phyloP scores from a whole-genome alignment of 1,284 basidiomycete species.

The Sanghuangporus sanghuang region DNA sequence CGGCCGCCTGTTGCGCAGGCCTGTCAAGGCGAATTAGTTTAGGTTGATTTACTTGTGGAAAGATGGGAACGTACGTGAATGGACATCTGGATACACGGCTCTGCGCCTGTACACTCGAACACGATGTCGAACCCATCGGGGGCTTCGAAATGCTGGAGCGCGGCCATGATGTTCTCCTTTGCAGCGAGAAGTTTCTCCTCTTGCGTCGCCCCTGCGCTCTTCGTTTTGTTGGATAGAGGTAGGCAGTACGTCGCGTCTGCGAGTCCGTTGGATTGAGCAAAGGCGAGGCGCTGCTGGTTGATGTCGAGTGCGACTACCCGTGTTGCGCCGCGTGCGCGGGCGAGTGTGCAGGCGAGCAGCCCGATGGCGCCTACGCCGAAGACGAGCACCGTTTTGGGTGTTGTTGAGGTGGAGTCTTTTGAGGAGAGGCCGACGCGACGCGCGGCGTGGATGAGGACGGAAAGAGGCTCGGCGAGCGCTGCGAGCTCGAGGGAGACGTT shows the following conservation, averaged over 20 bases:
- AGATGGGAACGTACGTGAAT: constrained; percentile 59
- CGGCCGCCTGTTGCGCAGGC: constrained; percentile 80
- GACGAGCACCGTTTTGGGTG: constrained; percentile 72
- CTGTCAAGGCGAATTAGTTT: constrained; percentile 33
- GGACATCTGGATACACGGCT: constrained; percentile 84
- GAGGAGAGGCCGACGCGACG: constrained; percentile 36
- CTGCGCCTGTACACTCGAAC: constrained; percentile 94
- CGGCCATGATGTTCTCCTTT: constrained; percentile 50
- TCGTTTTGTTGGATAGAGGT: constrained; percentile 36
- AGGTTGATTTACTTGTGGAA: constrained; percentile 9
- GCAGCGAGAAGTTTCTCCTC: constrained; percentile 66
- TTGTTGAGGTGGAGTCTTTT: constrained; percentile 58
- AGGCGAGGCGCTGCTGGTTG: constrained; percentile 74
- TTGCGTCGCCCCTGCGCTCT: constrained; percentile 39
- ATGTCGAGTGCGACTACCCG: constrained; percentile 81
- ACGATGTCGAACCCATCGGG: constrained; percentile 86
- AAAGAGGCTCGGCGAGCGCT: constrained; percentile 87
- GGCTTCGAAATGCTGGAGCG: constrained; percentile 54
- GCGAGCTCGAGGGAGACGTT: constrained; percentile 72
- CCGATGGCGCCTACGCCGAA: constrained; percentile 93
- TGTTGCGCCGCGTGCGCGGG: constrained; percentile 65
- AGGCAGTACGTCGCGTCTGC: constrained; percentile 70
- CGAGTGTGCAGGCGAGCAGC: constrained; percentile 78
- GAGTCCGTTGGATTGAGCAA: constrained; percentile 72
- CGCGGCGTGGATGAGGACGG: constrained; percentile 56